Evolutionary conservation across 768 basidiomycete genomes (phyloP), one percentile per base, ranked within the genome.

Genomic region (Naganishia vishniacii): DNA sequence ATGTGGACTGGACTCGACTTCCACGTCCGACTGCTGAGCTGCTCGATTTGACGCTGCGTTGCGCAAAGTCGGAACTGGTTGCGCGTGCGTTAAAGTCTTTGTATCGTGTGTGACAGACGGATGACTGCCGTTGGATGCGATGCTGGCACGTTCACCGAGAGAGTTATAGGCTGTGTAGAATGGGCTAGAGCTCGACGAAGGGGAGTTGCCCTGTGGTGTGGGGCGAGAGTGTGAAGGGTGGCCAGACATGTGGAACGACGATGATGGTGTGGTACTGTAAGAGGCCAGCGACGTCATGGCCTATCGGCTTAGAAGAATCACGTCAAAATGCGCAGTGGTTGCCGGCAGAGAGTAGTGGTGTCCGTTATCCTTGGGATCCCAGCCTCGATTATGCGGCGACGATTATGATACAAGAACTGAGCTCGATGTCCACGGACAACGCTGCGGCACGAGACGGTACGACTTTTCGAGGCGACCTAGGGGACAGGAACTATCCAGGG

Each of bases 221-320:
- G 53, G 53, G 5, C 53, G 53, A 25, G 53, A 56, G n/a, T 56
- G 53, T 18, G 53, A 40, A 9, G 5, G 53, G 26, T 56, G 53
- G 20, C 53, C 53, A 23, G 53, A 56, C 53, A 56, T 56, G 31
- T 56, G 53, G 23, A 56, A 56, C 7, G 53, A 56, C 2, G 53
- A 41, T 18, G 34, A 25, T 56, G 37, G 34, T 56, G 37, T 16
- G 11, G 26, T 31, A 34, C 37, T 56, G 20, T 56, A 56, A 37
- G 53, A 37, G 32, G 53, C 53, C 53, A 56, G 37, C n/a, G 53
- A 56, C 53, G 53, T 56, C 53, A 56, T 56, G 53, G 4, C 53
- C 53, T 51, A 15, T 15, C 18, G 49, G 28, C 49, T 34, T n/a
- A 16, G 31, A 20, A 20, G 25, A 34, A 15, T 37, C 15, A 7